phyloP scores from a whole-genome alignment of 805 yeast species.

The Candida krabiensis region DNA sequence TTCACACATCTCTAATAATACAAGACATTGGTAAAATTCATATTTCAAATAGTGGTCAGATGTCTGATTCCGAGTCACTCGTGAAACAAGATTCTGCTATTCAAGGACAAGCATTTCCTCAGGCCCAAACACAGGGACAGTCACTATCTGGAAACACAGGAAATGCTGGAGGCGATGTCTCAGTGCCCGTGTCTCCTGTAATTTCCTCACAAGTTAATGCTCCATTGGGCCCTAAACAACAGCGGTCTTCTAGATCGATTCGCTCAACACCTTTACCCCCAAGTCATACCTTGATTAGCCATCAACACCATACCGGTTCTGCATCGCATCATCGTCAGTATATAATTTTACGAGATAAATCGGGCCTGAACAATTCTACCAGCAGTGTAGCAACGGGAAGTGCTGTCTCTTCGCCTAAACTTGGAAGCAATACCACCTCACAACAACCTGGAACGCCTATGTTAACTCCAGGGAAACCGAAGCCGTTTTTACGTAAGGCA shows the following conservation, averaged over 20 bases:
- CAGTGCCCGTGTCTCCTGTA: slow-evolving; percentile 8
- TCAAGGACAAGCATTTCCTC: slow-evolving; percentile 20
- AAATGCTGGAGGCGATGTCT: background rate
- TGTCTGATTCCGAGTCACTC: background rate
- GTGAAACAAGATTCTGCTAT: too few species aligned
- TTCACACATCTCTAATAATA: too few species aligned
- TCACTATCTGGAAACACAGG: too few species aligned
- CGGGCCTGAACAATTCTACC: slow-evolving; percentile 3
- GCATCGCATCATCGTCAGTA: slow-evolving; percentile 33
- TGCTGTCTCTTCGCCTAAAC: slow-evolving; percentile 15
- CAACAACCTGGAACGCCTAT: slow-evolving; percentile 7
- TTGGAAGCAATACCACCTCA: slow-evolving; percentile 9
- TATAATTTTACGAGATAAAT: slow-evolving; percentile 31
- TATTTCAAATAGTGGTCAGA: too few species aligned
- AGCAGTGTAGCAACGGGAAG: slow-evolving; percentile 4
- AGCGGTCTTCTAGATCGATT: slow-evolving; percentile 13
- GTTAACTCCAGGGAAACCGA: slow-evolving; percentile 17
- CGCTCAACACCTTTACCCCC: slow-evolving; percentile 25
- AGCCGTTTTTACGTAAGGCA: slow-evolving; percentile 27
- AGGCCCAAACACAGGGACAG: slow-evolving; percentile 2
- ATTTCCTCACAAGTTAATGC: slow-evolving; percentile 7
- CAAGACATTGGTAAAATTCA: too few species aligned
- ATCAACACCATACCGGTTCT: slow-evolving; percentile 20
- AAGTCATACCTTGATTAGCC: slow-evolving; percentile 16
- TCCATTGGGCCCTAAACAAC: slow-evolving; percentile 14